Evolutionary conservation across 495 filamentous ascomycete species (phyloP).

Genomic region (Xylaria curta): DNA sequence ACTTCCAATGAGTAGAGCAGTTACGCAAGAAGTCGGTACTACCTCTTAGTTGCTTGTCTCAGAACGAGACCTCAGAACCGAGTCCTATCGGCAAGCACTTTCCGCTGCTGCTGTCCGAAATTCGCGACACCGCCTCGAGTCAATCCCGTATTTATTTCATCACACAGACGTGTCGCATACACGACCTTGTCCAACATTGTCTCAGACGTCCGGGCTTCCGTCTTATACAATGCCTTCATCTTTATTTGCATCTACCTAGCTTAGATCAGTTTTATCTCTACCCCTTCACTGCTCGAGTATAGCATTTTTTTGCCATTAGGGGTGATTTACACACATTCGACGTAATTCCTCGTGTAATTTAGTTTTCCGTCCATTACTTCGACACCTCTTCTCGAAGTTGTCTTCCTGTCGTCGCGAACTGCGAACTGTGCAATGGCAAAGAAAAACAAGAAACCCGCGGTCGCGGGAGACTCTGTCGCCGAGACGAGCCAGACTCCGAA

Average conservation of each 20-base stretch:
- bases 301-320: neutral
- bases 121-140: slow-evolving; percentile 9
- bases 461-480: slow-evolving; percentile 35
- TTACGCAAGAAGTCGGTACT: slow-evolving; percentile 9
- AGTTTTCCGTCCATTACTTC: neutral
- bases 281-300: neutral
- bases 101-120: neutral
- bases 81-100: neutral
- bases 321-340: neutral
- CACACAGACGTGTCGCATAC: neutral
- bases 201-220: neutral
- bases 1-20: neutral
- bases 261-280: neutral
- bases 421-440: slow-evolving; percentile 45
- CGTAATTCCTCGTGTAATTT: neutral
- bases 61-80: neutral
- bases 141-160: neutral
- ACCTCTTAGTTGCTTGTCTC: neutral
- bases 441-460: slow-evolving; percentile 52
- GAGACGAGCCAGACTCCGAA: slow-evolving; percentile 32
- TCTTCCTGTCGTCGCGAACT: neutral
- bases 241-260: neutral
- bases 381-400: neutral
- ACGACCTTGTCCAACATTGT: too few species aligned
- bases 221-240: slow-evolving; percentile 1